phyloP scores from a whole-genome alignment of 306 rosid genomes.

The Dryas drummondii region DNA sequence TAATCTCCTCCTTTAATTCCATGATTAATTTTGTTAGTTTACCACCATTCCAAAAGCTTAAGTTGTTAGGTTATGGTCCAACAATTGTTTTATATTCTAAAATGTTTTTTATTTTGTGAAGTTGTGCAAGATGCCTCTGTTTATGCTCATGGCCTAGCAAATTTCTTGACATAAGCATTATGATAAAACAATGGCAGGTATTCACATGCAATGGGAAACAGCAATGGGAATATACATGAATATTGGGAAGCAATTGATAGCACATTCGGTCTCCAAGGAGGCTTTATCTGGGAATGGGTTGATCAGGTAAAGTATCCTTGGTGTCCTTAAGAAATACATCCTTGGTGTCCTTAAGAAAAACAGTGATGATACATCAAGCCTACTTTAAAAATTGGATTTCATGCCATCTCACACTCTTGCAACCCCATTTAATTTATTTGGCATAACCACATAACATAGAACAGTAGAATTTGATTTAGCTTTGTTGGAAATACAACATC shows the following conservation, averaged over 20 bases:
- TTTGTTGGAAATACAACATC: too few relatives aligned
- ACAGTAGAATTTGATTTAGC: too few relatives aligned
- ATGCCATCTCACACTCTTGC: not conserved
- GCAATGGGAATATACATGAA: conserved; percentile 77
- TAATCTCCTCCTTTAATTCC: not conserved
- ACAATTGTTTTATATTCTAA: not conserved
- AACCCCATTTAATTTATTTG: not conserved
- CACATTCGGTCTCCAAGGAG: conserved; percentile 98
- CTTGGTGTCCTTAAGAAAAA: conserved; percentile 14
- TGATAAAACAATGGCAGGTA: conserved; percentile 56
- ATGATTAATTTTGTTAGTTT: not conserved
- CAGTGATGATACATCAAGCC: conserved; percentile 10
- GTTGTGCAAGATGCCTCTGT: not conserved
- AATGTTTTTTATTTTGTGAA: not conserved
- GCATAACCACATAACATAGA: not conserved
- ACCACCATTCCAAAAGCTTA: not conserved
- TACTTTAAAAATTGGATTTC: conserved; percentile 11
- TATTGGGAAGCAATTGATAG: conserved; percentile 96
- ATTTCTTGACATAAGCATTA: conserved; percentile 5
- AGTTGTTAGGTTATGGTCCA: not conserved
- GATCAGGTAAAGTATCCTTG: conserved; percentile 58
- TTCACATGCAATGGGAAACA: conserved; percentile 98
- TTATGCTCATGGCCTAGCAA: conserved; percentile 6
- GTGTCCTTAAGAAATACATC: conserved; percentile 18
- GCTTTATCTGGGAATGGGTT: conserved; percentile 99